Evolutionary conservation across 2,329 filamentous ascomycete species (phyloP), one percentile per base, ranked within the genome.

Genomic region (Scopulariopsis brevicaulis): DNA sequence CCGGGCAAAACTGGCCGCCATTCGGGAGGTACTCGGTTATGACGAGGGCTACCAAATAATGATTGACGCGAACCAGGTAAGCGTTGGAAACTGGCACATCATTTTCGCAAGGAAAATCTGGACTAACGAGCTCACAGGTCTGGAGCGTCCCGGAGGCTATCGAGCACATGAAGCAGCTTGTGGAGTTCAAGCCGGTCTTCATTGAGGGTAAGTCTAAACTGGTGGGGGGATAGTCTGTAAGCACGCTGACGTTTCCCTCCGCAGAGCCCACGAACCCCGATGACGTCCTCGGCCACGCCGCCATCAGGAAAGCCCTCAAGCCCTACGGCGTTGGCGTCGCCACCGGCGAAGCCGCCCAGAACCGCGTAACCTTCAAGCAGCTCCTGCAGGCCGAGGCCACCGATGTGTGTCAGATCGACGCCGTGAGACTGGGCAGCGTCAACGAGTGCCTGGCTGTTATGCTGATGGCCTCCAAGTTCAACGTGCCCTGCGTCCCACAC

Each of bases 351-450:
- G 86, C 86, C 81, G 86, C 83, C 69, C 84, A 87, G 68, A 87
- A 87, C 70, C 78, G 84, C 34, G 81, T 87, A 56, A 83, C 87
- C 66, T 87, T 87, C 77, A 87, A 87, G 73, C 84, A 87, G 66
- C 77, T 87, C 58, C 77, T 87, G 20, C 77, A 81, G 62, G 76
- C 81, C 18, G 79, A 79, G 51, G 82, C 84, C 22, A 81, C 86
- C 64, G 84, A 85, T 60, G 77, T 87, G 24, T 82, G 83, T 63
- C 84, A 87, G 66, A 83, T 86, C 61, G 84, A 87, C 64, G 84
- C 84, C 2, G 87, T 84, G 71, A 79, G 84, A 14, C 78, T 87
- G 58, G 84, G 84, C 28, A 84, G 84, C 61, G 82, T 87, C 11
- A 87, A 87, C 68, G 60, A 61, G 54, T 59, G 58, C 50, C 28